Evolutionary conservation across 805 yeast species (phyloP).

Genomic region (Lipomyces starkeyi): DNA sequence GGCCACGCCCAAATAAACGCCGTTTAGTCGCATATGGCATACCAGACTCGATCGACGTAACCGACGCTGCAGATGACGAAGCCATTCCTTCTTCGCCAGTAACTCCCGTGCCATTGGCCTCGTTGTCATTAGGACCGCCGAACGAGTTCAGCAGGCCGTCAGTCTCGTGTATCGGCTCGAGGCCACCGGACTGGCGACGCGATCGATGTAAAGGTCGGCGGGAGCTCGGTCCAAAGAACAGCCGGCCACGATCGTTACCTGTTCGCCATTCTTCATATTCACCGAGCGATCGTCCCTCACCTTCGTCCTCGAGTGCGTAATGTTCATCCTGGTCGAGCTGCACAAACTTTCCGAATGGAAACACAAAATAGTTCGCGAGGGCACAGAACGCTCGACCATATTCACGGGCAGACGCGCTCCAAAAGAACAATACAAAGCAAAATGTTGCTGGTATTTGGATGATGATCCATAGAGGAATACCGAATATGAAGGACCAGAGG

Average conservation of each 20-base stretch:
- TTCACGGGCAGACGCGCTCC: slow-evolving; percentile 57
- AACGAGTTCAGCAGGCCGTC: slow-evolving; percentile 28
- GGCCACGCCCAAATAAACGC: slow-evolving; percentile 87
- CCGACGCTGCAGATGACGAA: slow-evolving; percentile 12
- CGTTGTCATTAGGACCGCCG: slow-evolving; percentile 35
- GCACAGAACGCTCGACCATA: slow-evolving; percentile 67
- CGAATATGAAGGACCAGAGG: slow-evolving; percentile 77
- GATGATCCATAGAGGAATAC: slow-evolving; percentile 61
- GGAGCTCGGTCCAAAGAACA: slow-evolving; percentile 72
- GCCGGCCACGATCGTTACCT: slow-evolving; percentile 69
- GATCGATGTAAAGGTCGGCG: slow-evolving; percentile 31
- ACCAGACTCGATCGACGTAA: slow-evolving; percentile 29
- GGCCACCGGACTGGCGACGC: slow-evolving; percentile 14
- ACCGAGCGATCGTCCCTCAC: slow-evolving; percentile 82
- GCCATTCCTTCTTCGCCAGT: not conserved
- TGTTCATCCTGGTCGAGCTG: slow-evolving; percentile 76
- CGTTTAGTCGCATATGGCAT: slow-evolving; percentile 32
- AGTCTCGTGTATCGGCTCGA: slow-evolving; percentile 32
- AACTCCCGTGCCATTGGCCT: not conserved
- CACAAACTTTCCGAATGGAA: slow-evolving; percentile 91
- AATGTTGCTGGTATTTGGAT: slow-evolving; percentile 50
- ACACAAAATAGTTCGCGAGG: slow-evolving; percentile 72
- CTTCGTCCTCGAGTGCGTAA: slow-evolving; percentile 83
- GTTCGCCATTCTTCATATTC: slow-evolving; percentile 80
- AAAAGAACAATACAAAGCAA: slow-evolving; percentile 46